Base-by-base conservation (phyloP, 257 asterid genomes). In the Lavandula angustifolia region DNA sequence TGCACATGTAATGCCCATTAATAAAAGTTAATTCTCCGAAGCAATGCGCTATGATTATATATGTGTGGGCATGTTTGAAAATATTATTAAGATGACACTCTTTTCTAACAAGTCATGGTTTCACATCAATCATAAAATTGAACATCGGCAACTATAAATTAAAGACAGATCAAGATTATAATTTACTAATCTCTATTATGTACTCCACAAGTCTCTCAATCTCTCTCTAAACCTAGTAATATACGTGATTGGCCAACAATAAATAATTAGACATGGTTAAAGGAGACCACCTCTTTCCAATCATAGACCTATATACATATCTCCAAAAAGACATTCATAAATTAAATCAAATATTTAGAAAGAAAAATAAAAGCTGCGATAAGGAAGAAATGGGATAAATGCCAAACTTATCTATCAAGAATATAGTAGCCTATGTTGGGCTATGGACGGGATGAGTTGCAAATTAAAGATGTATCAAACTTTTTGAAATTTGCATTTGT, bases 371-470 rank as follows among this genome's bases (percentile, higher is more conserved):
- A 53, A 33, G 61, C 11, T 57, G 43, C 22, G 16, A 35, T 37
- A 10, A 13, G 11, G 22, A 46, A 46, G 2, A 58, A 48, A n/a
- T 49, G 37, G 47, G 47, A 62, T 60, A 69, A 73, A 73, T 73
- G 73, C 52, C 78, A 73, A 60, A 52, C 65, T 51, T 6, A 66
- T 52, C 61, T 11, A 22, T 44, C 65, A 60, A 66, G 54, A 61
- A 42, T 34, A 61, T 47, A 35, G 64, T 42, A 66, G 40, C 3
- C 69, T 52, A 62, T n/a, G n/a, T n/a, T n/a, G n/a, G n/a, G n/a
- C n/a, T 66, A 9, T 73, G 46, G 62, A 73, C 38, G 64, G 46
- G 63, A 67, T 67, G 51, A 40, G 42, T 60, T 74, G 67, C 79
- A 63, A 66, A 74, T 48, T 48, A 55, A 67, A 61, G 74, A 34